phyloP scores from a whole-genome alignment of 2,329 filamentous ascomycete genomes.

The Paraphoma sp. region DNA sequence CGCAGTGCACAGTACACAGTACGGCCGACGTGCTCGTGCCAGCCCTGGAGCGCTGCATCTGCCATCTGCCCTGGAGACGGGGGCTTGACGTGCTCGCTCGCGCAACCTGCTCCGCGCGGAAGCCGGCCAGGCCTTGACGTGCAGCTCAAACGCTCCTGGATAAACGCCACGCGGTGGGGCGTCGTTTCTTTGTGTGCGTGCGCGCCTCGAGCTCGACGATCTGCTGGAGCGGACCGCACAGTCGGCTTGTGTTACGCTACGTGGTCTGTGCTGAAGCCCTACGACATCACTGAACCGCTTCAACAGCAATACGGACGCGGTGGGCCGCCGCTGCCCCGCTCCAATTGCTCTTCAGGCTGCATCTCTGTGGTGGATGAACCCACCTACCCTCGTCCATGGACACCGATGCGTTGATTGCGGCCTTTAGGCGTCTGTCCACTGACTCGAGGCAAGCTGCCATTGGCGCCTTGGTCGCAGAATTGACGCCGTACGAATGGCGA shows the following conservation, averaged over 20 bases:
- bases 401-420: constrained; percentile 12
- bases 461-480: constrained; percentile 25
- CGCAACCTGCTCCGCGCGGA: not conserved
- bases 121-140: not conserved
- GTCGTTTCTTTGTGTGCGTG: not conserved
- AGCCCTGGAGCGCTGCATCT: not conserved
- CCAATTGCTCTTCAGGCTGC: too few species aligned
- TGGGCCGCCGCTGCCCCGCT: too few species aligned
- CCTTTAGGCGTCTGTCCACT: constrained; percentile 24
- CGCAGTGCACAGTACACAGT: not conserved
- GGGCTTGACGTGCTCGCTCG: too few species aligned
- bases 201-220: not conserved
- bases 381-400: constrained; percentile 1
- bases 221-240: constrained; percentile 1
- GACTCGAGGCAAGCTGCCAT: constrained; percentile 30
- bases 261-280: not conserved
- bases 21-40: not conserved
- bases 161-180: not conserved
- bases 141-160: not conserved
- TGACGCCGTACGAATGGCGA: constrained; percentile 43
- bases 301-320: not conserved
- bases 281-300: not conserved
- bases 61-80: too few species aligned
- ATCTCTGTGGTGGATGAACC: too few species aligned
- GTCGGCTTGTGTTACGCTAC: not conserved